Percentiles rank a stretch among this genome's conserved stretches.
phyloP scores from a whole-genome alignment of 768 basidiomycete species.

The Exsudoporus frostii region DNA sequence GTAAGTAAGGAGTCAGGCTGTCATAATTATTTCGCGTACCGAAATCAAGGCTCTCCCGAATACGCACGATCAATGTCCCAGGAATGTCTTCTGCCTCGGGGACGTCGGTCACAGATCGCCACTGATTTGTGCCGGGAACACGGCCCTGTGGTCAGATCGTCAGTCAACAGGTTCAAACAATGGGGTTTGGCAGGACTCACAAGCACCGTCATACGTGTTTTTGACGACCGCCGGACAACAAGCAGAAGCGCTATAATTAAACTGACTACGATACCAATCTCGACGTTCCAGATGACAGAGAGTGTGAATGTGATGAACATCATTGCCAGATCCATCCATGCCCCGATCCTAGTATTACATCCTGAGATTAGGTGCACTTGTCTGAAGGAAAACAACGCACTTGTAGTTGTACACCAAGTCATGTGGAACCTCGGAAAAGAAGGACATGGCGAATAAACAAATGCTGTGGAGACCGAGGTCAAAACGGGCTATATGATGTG shows the following conservation, averaged over 20 bases:
- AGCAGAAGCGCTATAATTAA: conserved; percentile 84
- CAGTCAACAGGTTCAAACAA: not conserved
- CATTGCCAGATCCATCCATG: conserved; percentile 87
- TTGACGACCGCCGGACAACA: conserved; percentile 87
- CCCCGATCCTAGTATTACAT: conserved; percentile 53
- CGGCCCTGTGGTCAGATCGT: conserved; percentile 56
- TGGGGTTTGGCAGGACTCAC: conserved; percentile 34
- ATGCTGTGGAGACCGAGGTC: conserved; percentile 48
- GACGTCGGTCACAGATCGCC: conserved; percentile 88
- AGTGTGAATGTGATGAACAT: conserved; percentile 87
- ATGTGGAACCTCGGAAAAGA: conserved; percentile 83
- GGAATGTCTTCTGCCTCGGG: conserved; percentile 78
- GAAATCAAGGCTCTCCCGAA: conserved; percentile 90
- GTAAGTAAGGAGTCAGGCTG: not conserved
- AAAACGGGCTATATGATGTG: conserved; percentile 2
- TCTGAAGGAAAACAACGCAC: conserved; percentile 37
- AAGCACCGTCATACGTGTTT: conserved; percentile 86
- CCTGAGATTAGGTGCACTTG: not conserved
- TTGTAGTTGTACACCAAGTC: conserved; percentile 83
- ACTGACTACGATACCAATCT: conserved; percentile 89
- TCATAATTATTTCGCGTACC: conserved; percentile 42
- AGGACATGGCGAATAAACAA: conserved; percentile 77
- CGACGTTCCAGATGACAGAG: conserved; percentile 87
- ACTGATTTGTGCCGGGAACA: conserved; percentile 82
- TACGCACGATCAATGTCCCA: conserved; percentile 83